Conservation (phyloP, 768 basidiomycete species). For the Daedaleopsis nitida region DNA sequence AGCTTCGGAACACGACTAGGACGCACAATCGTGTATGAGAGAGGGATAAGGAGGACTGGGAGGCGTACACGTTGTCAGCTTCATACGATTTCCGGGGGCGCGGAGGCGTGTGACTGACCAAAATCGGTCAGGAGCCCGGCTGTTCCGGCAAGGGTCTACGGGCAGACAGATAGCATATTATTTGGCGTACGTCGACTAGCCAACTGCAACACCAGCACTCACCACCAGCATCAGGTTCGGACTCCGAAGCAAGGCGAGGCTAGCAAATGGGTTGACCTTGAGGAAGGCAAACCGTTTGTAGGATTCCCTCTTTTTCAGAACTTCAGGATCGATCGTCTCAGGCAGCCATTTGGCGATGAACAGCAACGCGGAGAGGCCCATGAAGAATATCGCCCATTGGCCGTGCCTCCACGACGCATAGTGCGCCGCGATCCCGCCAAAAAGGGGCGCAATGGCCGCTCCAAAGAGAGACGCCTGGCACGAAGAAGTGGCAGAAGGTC, state of each 20-base stretch:
- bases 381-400: conserved; percentile 47
- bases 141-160: conserved; percentile 45
- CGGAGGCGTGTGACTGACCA: conserved; percentile 33
- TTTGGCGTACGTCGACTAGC: background rate
- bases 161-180: background rate
- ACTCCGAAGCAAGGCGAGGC: conserved; percentile 53
- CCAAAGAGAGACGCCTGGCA: conserved; percentile 55
- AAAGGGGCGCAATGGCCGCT: conserved; percentile 60
- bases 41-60: conserved; percentile 52
- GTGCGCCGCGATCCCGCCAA: conserved; percentile 57
- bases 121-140: conserved; percentile 31
- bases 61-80: background rate
- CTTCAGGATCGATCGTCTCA: conserved; percentile 66
- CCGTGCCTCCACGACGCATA: conserved; percentile 69
- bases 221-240: conserved; percentile 62
- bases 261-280: conserved; percentile 61
- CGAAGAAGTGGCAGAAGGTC: background rate
- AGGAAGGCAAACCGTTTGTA: conserved; percentile 32
- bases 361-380: conserved; percentile 42
- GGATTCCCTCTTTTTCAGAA: conserved; percentile 37
- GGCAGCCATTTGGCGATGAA: conserved; percentile 51
- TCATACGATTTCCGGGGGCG: background rate
- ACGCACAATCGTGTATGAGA: conserved; percentile 68
- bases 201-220: conserved; percentile 24
- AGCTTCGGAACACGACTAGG: background rate